Evolutionary conservation across 306 rosid genomes (phyloP).

Genomic region (Calophaca sinica): DNA sequence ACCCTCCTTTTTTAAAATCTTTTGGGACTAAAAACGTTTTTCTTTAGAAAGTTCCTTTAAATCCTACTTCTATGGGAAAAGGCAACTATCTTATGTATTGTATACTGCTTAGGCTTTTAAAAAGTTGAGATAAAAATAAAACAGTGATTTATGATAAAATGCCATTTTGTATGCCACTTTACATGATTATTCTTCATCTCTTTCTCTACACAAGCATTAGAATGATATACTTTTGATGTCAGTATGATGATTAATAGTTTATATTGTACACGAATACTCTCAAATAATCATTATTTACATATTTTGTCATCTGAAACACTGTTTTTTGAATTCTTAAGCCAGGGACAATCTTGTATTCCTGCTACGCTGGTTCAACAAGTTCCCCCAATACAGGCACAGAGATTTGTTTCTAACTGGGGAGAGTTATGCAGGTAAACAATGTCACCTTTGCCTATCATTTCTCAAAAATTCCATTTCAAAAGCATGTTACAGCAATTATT

Average conservation of each 20-base stretch:
- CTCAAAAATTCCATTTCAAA: slow-evolving; percentile 17
- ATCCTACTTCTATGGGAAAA: slow-evolving; percentile 44
- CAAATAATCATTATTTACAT: slow-evolving; percentile 11
- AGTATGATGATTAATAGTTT: slow-evolving; percentile 32
- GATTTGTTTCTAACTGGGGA: slow-evolving; percentile 76
- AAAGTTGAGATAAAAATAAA: slow-evolving; percentile 48
- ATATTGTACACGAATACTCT: slow-evolving; percentile 32
- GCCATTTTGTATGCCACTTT: slow-evolving; percentile 45
- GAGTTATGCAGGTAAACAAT: slow-evolving; percentile 72
- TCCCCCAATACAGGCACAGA: slow-evolving; percentile 63
- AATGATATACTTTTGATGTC: slow-evolving; percentile 32
- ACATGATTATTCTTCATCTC: slow-evolving; percentile 39
- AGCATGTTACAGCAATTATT: slow-evolving; percentile 10
- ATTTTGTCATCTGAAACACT: slow-evolving; percentile 47
- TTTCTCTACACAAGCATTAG: slow-evolving; percentile 37
- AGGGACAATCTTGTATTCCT: slow-evolving; percentile 73
- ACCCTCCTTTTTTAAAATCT: background rate
- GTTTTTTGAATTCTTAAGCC: slow-evolving; percentile 62
- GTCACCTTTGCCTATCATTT: slow-evolving; percentile 24
- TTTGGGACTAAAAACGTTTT: slow-evolving; percentile 31
- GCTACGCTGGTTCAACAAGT: slow-evolving; percentile 69
- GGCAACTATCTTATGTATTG: slow-evolving; percentile 34
- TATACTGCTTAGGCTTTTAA: slow-evolving; percentile 50
- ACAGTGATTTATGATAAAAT: slow-evolving; percentile 49
- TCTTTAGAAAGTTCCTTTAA: slow-evolving; percentile 50